phyloP scores from a whole-genome alignment of 352 stramenopile species.

The Globisporangium alternatum region DNA sequence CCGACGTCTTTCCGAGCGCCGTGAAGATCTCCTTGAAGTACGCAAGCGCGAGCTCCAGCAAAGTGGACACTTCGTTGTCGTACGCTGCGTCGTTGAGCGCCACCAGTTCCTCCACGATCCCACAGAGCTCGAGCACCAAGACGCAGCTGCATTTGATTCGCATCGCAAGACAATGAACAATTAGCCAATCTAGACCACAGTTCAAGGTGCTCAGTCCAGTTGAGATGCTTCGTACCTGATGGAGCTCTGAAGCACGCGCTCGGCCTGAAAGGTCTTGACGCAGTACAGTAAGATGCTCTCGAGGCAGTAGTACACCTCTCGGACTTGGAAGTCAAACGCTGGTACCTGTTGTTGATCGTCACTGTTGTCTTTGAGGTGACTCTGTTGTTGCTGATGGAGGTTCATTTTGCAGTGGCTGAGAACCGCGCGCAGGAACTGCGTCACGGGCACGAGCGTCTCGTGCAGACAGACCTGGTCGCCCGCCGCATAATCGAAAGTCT shows the following conservation, averaged over 20 bases:
- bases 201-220: neutral
- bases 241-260: slow-evolving; percentile 11
- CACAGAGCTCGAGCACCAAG: slow-evolving; percentile 59
- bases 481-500: slow-evolving; percentile 39
- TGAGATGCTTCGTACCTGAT: slow-evolving; percentile 13
- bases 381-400: slow-evolving; percentile 3
- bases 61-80: neutral
- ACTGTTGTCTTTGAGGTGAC: neutral
- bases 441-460: slow-evolving; percentile 61
- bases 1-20: slow-evolving; percentile 22
- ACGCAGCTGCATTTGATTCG: slow-evolving; percentile 41
- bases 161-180: slow-evolving; percentile 10
- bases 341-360: neutral
- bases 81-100: slow-evolving; percentile 10
- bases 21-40: slow-evolving; percentile 34
- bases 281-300: slow-evolving; percentile 16
- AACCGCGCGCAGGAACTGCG: slow-evolving; percentile 65
- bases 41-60: slow-evolving; percentile 25
- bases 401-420: slow-evolving; percentile 68
- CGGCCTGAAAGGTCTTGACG: slow-evolving; percentile 13
- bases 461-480: slow-evolving; percentile 29
- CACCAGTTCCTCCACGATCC: slow-evolving; percentile 50
- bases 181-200: neutral
- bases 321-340: slow-evolving; percentile 27
- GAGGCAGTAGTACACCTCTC: slow-evolving; percentile 16